Evolutionary conservation across 2,329 filamentous ascomycete species (phyloP), one percentile per base, ranked within the genome.

Genomic region (Cryphonectria japonica): DNA sequence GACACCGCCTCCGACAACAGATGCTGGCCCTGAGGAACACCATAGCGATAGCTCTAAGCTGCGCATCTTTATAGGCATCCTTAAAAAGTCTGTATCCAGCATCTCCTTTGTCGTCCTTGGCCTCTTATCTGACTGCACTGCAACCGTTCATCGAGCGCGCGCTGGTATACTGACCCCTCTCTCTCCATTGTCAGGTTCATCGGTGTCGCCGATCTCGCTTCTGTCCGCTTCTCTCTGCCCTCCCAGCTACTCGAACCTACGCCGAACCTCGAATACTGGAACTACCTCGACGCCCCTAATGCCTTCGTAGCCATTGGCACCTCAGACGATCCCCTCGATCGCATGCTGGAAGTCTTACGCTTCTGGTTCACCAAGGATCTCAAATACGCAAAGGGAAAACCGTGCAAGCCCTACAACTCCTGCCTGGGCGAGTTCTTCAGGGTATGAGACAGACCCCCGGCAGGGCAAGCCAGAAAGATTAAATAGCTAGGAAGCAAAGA

Each of bases 301-400:
- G 93, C 95, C 64, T 98, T 99, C 75, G 83, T 89, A 74, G 88
- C 88, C 62, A 92, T 92, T 77, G 96, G 95, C 77, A 95, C 95
- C 77, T 96, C 95, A 26, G 93, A 98, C 76, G 94, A 98, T 76
- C 89, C 92, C 14, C 85, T 98, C 69, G 95, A 96, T 76, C 94
- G 96, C 76, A 98, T 98, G 93, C 88, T 99, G 67, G 95, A 95
- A 78, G 94, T 97, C 41, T 83, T 98, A 76, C 91, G 95, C 72
- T 99, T 98, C 83, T 99, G 96, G 96, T 97, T 98, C 78, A 98
- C 96, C 74, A 99, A 99, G 82, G 96, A 99, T 81, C 81, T 99
- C 81, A 99, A 99, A 88, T 99, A 98, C 78, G 93, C 97, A 80
- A 98, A 98, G 84, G 95, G 95, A 72, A 97, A 95, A 84, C 96